phyloP scores from a whole-genome alignment of 768 basidiomycete genomes.

The Tricholoma hemisulphureum region DNA sequence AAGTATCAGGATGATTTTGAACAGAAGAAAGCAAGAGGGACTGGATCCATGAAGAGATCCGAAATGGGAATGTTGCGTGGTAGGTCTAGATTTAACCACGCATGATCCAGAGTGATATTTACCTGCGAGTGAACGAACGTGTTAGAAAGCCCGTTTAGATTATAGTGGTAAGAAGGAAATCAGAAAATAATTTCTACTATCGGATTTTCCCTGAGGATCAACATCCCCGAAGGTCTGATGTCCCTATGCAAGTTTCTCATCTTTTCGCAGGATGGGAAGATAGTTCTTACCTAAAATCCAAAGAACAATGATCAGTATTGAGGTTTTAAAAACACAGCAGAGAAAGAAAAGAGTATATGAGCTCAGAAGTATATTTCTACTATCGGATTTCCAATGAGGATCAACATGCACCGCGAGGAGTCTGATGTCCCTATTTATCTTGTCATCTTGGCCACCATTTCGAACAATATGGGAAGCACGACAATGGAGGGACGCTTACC shows the following conservation, averaged over 20 bases:
- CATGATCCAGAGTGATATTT: slow-evolving; percentile 8
- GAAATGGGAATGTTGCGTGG: slow-evolving; percentile 33
- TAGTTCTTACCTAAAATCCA: not conserved
- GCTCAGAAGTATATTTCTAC: slow-evolving; percentile 53
- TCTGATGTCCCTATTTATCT: slow-evolving; percentile 56
- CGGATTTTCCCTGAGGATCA: slow-evolving; percentile 58
- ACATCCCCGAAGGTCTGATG: slow-evolving; percentile 64
- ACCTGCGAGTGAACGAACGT: slow-evolving; percentile 27
- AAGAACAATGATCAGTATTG: slow-evolving; percentile 15
- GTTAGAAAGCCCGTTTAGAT: slow-evolving; percentile 1
- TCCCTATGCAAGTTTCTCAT: slow-evolving; percentile 57
- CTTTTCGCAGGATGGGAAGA: slow-evolving; percentile 18
- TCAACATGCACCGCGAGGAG: slow-evolving; percentile 35
- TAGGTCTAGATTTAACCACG: slow-evolving; percentile 36
- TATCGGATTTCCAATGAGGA: slow-evolving; percentile 17
- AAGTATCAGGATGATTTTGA: not conserved
- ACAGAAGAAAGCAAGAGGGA: slow-evolving; percentile 27
- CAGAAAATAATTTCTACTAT: slow-evolving; percentile 57
- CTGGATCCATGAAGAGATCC: slow-evolving; percentile 29
- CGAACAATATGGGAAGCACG: slow-evolving; percentile 7
- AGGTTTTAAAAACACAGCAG: not conserved
- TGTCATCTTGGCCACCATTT: slow-evolving; percentile 38
- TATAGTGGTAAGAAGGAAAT: slow-evolving; percentile 26
- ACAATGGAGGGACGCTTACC: slow-evolving; percentile 45
- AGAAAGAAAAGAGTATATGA: slow-evolving; percentile 8